A percentile compares a stretch with the other conserved stretches of the same genome.
These are phyloP conservation scores for Pythium rishiriense DNA, from an alignment of 352 stramenopile species.

Conservation along the genomic window DNA sequence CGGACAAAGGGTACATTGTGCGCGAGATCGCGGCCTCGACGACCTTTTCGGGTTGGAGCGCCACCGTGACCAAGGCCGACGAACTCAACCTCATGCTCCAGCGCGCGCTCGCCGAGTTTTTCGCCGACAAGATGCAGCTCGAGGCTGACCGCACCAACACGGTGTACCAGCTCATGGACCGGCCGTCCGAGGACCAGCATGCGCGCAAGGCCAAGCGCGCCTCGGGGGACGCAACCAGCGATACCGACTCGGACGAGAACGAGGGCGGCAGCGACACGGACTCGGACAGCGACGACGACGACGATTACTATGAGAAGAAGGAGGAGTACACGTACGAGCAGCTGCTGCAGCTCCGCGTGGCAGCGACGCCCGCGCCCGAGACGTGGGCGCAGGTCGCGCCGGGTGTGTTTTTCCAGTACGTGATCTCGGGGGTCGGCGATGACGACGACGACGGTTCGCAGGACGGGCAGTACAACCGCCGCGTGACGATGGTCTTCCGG, in stretches of 20 bases:
- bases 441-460: conserved; percentile 11
- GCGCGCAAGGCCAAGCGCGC: not conserved
- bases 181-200: conserved; percentile 23
- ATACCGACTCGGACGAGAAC: conserved; percentile 2
- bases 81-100: conserved; percentile 54
- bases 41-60: conserved; percentile 36
- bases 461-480: not conserved
- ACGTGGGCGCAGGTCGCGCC: not conserved
- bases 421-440: conserved; percentile 10
- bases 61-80: conserved; percentile 31
- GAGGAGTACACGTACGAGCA: conserved; percentile 4
- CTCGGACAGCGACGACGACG: too few relatives aligned
- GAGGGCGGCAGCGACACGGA: conserved; percentile 22
- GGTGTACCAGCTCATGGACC: conserved; percentile 54
- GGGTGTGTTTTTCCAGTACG: conserved; percentile 4
- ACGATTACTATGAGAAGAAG: conserved; percentile 39
- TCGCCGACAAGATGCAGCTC: conserved; percentile 44
- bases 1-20: conserved; percentile 21
- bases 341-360: not conserved
- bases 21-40: conserved; percentile 34
- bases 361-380: conserved; percentile 25
- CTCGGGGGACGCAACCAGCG: conserved; percentile 11
- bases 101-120: conserved; percentile 51
- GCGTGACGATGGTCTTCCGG: conserved; percentile 13
- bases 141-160: conserved; percentile 34